These are phyloP conservation scores for Seminavis robusta DNA, from an alignment of 108 stramenopile genomes.

Conservation along the genomic window DNA sequence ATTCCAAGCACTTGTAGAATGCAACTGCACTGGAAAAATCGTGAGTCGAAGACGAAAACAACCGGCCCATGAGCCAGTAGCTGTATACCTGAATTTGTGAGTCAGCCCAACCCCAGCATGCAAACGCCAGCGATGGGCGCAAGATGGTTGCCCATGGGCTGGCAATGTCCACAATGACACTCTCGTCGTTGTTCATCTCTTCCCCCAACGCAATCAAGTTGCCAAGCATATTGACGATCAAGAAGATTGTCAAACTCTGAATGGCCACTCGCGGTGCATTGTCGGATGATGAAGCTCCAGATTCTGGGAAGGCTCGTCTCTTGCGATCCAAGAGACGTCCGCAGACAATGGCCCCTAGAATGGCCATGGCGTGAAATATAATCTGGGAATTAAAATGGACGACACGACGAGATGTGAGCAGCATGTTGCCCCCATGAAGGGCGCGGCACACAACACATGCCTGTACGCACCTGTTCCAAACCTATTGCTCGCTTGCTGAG, in stretches of 20 bases:
- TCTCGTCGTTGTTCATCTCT: slow-evolving; percentile 6
- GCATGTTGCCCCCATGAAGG: too few relatives aligned
- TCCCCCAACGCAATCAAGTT: slow-evolving; percentile 12
- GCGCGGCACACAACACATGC: too few relatives aligned
- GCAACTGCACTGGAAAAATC: slow-evolving; percentile 42
- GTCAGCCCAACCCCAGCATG: slow-evolving; percentile 56
- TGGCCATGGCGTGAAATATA: slow-evolving; percentile 47
- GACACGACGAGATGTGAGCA: too few relatives aligned
- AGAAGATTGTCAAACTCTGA: slow-evolving; percentile 17
- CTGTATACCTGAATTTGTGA: slow-evolving; percentile 47
- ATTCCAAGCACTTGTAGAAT: slow-evolving; percentile 39
- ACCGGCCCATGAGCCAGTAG: slow-evolving; percentile 52
- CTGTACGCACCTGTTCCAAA: slow-evolving; percentile 36
- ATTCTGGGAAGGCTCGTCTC: neutral
- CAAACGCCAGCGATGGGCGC: slow-evolving; percentile 46
- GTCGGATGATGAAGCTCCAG: neutral
- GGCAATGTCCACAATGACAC: slow-evolving; percentile 20
- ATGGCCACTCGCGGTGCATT: slow-evolving; percentile 11
- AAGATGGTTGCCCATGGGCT: slow-evolving; percentile 6
- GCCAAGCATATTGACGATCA: slow-evolving; percentile 26
- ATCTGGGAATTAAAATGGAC: too few relatives aligned
- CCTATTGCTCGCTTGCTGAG: slow-evolving; percentile 41
- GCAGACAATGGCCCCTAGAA: slow-evolving; percentile 31
- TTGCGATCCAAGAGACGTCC: slow-evolving; percentile 35
- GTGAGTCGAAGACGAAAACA: slow-evolving; percentile 16